A percentile compares a stretch with the other conserved stretches of the same genome.
Conservation (phyloP, 305 asterid species). For the Andrographis paniculata region DNA sequence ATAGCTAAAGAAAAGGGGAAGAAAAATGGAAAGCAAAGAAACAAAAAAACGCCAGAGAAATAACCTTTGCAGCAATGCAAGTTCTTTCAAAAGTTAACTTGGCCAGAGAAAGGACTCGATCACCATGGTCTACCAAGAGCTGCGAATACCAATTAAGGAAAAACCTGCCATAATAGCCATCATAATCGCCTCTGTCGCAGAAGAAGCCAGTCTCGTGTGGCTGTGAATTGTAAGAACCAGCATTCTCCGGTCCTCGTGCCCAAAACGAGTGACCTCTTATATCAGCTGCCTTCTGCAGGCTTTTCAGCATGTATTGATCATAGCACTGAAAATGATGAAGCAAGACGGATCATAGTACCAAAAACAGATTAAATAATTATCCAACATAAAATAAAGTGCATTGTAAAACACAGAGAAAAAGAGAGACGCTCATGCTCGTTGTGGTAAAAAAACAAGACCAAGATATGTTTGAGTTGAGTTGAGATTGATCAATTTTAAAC, state of each 20-base stretch:
- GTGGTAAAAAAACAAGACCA: too few relatives aligned
- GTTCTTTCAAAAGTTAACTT: constrained; percentile 43
- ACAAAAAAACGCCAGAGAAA: background rate
- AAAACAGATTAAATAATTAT: too few relatives aligned
- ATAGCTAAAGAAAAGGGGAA: too few relatives aligned
- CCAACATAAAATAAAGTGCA: too few relatives aligned
- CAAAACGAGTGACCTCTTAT: constrained; percentile 46
- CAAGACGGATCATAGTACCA: too few relatives aligned
- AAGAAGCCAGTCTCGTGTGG: constrained; percentile 57
- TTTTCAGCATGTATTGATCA: constrained; percentile 48
- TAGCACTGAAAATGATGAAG: constrained; percentile 31
- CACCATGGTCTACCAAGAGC: constrained; percentile 56
- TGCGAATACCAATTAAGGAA: constrained; percentile 66
- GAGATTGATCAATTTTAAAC: too few relatives aligned
- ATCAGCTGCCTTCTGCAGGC: constrained; percentile 37
- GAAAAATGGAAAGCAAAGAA: too few relatives aligned
- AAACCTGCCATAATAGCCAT: constrained; percentile 48
- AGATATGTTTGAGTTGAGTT: too few relatives aligned
- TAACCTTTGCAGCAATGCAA: constrained; percentile 49
- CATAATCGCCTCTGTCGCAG: constrained; percentile 38
- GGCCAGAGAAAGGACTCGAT: constrained; percentile 69
- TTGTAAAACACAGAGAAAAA: too few relatives aligned
- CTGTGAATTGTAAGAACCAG: constrained; percentile 53
- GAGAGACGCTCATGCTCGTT: too few relatives aligned
- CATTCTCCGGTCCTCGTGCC: constrained; percentile 60